phyloP scores from a whole-genome alignment of 1,139 yeast genomes.

The Hyphopichia burtonii region DNA sequence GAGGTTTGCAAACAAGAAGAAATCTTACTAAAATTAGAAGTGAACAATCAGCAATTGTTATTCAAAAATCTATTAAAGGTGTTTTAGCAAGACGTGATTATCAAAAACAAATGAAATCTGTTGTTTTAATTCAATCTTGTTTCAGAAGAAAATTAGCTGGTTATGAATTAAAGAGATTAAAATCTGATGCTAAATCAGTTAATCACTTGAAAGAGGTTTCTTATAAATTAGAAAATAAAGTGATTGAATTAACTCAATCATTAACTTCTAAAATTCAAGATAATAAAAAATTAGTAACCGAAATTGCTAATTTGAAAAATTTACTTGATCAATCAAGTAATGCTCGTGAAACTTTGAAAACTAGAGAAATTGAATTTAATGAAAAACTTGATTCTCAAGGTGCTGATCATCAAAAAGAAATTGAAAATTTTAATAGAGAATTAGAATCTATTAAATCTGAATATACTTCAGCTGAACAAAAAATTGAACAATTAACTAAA shows the following conservation, averaged over 20 bases:
- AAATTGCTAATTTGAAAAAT: conserved; percentile 55
- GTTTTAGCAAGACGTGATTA: conserved; percentile 48
- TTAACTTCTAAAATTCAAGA: conserved; percentile 76
- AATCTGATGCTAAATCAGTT: conserved; percentile 86
- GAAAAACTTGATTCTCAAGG: conserved; percentile 46
- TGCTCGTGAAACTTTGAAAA: conserved; percentile 55
- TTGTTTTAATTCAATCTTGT: conserved; percentile 73
- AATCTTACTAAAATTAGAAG: conserved; percentile 47
- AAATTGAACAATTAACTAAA: conserved; percentile 61
- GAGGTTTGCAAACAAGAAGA: conserved; percentile 63
- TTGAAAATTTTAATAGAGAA: conserved; percentile 56
- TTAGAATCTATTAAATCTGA: conserved; percentile 57
- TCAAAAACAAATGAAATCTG: conserved; percentile 44
- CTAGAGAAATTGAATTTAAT: conserved; percentile 55
- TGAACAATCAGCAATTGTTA: conserved; percentile 60
- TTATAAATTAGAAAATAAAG: conserved; percentile 91
- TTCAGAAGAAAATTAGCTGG: conserved; percentile 76
- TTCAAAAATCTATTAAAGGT: conserved; percentile 73
- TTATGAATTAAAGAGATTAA: conserved; percentile 59
- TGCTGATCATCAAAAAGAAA: conserved; percentile 49
- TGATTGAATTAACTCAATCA: conserved; percentile 86
- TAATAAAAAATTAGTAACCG: conserved; percentile 66
- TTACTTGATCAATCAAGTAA: conserved; percentile 58
- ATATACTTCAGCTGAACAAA: conserved; percentile 58
- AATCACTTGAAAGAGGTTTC: conserved; percentile 88